Percentiles rank a stretch among this genome's conserved stretches.
Evolutionary conservation across 75 land plant species (phyloP).

Genomic region (Cupressus sempervirens): DNA sequence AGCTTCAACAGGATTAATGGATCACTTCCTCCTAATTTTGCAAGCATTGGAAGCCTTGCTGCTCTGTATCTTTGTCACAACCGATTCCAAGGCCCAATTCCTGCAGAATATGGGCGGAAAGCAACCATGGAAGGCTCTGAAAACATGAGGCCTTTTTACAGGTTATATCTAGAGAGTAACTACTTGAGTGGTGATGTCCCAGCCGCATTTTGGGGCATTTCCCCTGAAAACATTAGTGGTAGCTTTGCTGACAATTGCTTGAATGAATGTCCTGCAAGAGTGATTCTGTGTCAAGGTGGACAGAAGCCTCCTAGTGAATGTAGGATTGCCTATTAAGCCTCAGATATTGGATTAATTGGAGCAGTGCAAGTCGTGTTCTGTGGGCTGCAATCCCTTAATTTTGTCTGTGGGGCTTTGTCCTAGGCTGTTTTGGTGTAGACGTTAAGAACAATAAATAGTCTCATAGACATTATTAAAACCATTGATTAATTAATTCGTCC

Average conservation of each 20-base stretch:
- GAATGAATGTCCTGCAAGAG: slow-evolving; percentile 17
- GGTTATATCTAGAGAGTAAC: slow-evolving; percentile 26
- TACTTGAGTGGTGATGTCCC: slow-evolving; percentile 22
- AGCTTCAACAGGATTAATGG: slow-evolving; percentile 15
- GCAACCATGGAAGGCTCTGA: slow-evolving; percentile 13
- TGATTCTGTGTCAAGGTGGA: slow-evolving; percentile 26
- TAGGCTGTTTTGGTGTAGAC: not conserved
- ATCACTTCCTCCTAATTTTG: slow-evolving; percentile 6
- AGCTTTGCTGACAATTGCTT: slow-evolving; percentile 28
- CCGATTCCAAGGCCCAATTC: slow-evolving; percentile 10
- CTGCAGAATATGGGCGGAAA: slow-evolving; percentile 18
- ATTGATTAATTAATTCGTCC: no score
- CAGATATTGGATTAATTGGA: not conserved
- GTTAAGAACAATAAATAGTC: no score
- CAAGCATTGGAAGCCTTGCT: slow-evolving; percentile 6
- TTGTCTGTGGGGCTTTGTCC: not conserved
- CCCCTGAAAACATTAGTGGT: slow-evolving; percentile 14
- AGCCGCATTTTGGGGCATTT: slow-evolving; percentile 14
- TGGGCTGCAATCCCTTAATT: not conserved
- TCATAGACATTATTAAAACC: no score
- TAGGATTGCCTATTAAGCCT: slow-evolving; percentile 1
- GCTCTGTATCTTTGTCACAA: slow-evolving; percentile 17
- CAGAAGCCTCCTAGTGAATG: slow-evolving; percentile 52
- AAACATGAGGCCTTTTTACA: slow-evolving; percentile 8
- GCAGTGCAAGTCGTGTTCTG: not conserved